Percentiles rank a stretch among this genome's conserved stretches.
Evolutionary conservation across 257 asterid genomes (phyloP).

Genomic region (Galeopsis tetrahit): DNA sequence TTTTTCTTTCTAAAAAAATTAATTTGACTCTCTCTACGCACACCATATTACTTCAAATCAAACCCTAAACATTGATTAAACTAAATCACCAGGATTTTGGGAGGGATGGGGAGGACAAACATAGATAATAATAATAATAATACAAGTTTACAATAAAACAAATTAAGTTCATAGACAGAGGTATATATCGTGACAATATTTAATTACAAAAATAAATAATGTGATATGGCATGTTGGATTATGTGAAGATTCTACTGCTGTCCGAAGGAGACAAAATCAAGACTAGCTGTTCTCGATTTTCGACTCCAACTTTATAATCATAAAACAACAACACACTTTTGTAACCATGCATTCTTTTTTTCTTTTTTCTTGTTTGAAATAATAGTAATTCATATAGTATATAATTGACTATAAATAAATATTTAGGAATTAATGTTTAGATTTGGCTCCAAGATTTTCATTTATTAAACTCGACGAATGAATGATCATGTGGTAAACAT

Average conservation of each 20-base stretch:
- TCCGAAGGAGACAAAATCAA: conserved; percentile 28
- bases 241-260: conserved; percentile 24
- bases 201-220: background rate
- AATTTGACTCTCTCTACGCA: too few species aligned
- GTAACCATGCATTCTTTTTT: background rate
- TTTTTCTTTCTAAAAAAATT: too few species aligned
- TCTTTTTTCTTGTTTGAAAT: background rate
- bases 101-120: background rate
- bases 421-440: background rate
- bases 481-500: conserved; percentile 28
- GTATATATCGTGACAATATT: background rate
- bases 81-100: background rate
- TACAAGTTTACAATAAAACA: background rate
- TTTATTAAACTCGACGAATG: conserved; percentile 18
- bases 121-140: background rate
- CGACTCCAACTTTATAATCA: conserved; percentile 5
- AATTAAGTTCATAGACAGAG: background rate
- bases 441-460: background rate
- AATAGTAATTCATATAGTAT: conserved; percentile 4
- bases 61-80: background rate
- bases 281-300: conserved; percentile 22
- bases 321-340: conserved; percentile 8
- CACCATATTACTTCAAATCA: too few species aligned
- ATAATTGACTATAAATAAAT: background rate
- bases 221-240: conserved; percentile 17